A percentile compares a stretch with the other conserved stretches of the same genome.
These are phyloP conservation scores for Trichoderma simmonsii DNA, from an alignment of 2,329 filamentous ascomycete genomes.

Conservation along the genomic window DNA sequence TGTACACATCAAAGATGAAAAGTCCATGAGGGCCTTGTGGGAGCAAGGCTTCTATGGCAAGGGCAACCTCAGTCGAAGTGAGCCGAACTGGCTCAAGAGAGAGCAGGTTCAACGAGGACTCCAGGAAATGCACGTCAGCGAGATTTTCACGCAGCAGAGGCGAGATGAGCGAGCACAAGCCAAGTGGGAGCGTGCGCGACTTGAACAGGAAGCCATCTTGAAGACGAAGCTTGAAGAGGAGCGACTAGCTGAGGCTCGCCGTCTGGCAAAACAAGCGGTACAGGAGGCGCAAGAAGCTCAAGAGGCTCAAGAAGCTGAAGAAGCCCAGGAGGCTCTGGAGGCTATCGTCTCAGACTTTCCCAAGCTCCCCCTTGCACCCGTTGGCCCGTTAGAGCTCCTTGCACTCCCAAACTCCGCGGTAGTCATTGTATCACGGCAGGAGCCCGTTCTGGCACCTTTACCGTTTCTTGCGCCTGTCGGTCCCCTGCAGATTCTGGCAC, in stretches of 20 bases:
- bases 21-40: conserved; percentile 79
- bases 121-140: conserved; percentile 67
- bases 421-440: not conserved
- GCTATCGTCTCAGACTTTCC: not conserved
- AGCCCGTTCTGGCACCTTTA: not conserved
- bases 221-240: conserved; percentile 56
- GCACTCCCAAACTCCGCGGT: conserved; percentile 52
- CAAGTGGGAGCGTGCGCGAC: conserved; percentile 88
- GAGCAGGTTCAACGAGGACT: conserved; percentile 71
- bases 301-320: not conserved
- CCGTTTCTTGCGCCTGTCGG: conserved; percentile 1
- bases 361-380: conserved; percentile 33
- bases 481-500: conserved; percentile 27
- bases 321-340: not conserved
- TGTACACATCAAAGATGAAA: conserved; percentile 75
- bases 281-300: not conserved
- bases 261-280: conserved; percentile 19
- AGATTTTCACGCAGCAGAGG: conserved; percentile 73
- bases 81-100: conserved; percentile 86
- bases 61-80: conserved; percentile 86
- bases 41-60: conserved; percentile 98
- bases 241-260: conserved; percentile 24
- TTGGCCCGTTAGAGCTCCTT: conserved; percentile 43
- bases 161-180: conserved; percentile 77
- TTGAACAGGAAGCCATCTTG: conserved; percentile 80